Percentiles rank a stretch among this genome's conserved stretches.
Evolutionary conservation across 345 rosid species (phyloP).

Genomic region (Lepidium didymum): DNA sequence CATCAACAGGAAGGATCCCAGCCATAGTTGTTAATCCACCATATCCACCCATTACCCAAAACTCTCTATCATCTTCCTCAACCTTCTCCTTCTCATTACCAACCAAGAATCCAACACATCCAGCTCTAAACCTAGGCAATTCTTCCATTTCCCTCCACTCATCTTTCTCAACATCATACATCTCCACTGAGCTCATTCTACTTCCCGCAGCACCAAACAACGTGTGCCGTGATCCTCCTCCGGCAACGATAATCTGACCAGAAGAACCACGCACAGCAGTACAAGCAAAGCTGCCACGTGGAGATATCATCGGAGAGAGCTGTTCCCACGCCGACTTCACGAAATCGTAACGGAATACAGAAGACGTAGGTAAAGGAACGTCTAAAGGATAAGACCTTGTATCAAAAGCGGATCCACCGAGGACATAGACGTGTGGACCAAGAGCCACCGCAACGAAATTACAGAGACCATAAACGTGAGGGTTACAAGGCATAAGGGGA

Average conservation of each 20-base stretch:
- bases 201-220: slow-evolving; percentile 84
- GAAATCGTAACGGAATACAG: slow-evolving; percentile 63
- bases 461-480: slow-evolving; percentile 75
- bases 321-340: slow-evolving; percentile 50
- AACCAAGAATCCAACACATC: slow-evolving; percentile 67
- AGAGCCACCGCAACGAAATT: slow-evolving; percentile 71
- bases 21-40: slow-evolving; percentile 70
- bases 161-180: slow-evolving; percentile 57
- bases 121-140: slow-evolving; percentile 79
- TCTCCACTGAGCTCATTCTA: slow-evolving; percentile 74
- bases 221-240: slow-evolving; percentile 80
- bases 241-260: slow-evolving; percentile 69
- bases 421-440: slow-evolving; percentile 57
- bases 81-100: slow-evolving; percentile 34
- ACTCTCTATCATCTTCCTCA: slow-evolving; percentile 45
- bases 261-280: slow-evolving; percentile 34
- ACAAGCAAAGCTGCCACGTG: slow-evolving; percentile 92
- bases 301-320: slow-evolving; percentile 68
- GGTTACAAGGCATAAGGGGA: slow-evolving; percentile 78
- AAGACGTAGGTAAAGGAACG: slow-evolving; percentile 63
- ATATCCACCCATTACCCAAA: slow-evolving; percentile 99
- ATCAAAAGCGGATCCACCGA: slow-evolving; percentile 88
- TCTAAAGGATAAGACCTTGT: slow-evolving; percentile 80
- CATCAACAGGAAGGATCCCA: slow-evolving; percentile 79
- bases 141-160: slow-evolving; percentile 66